phyloP scores from a whole-genome alignment of 2,329 filamentous ascomycete genomes.

The Parasarocladium wereldwijsianum region DNA sequence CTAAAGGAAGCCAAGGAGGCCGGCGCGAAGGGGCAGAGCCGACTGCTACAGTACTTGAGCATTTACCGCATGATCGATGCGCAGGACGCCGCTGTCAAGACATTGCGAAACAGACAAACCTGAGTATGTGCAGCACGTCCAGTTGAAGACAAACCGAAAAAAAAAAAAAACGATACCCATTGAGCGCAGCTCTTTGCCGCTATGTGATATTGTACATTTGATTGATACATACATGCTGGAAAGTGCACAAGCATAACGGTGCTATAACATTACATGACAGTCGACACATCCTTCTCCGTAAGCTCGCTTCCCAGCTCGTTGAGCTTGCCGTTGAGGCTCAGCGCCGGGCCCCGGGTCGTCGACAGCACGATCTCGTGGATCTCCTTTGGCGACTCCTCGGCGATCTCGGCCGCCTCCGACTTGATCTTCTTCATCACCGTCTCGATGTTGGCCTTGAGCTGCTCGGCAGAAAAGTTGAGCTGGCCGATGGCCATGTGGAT shows the following conservation, averaged over 20 bases:
- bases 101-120: slow-evolving; percentile 26
- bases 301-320: slow-evolving; percentile 44
- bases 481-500: slow-evolving; percentile 85
- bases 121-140: too few relatives aligned
- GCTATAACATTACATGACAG: slow-evolving; percentile 38
- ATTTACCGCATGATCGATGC: slow-evolving; percentile 39
- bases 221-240: too few relatives aligned
- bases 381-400: slow-evolving; percentile 30
- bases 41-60: slow-evolving; percentile 34
- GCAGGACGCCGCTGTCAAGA: slow-evolving; percentile 35
- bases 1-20: slow-evolving; percentile 28
- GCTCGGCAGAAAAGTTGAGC: slow-evolving; percentile 73
- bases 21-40: slow-evolving; percentile 24
- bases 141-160: slow-evolving; percentile 1
- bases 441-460: slow-evolving; percentile 74
- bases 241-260: too few relatives aligned
- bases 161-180: slow-evolving; percentile 16
- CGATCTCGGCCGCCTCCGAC: slow-evolving; percentile 61
- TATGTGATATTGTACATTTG: too few relatives aligned
- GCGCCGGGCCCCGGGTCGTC: slow-evolving; percentile 73
- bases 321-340: slow-evolving; percentile 75
- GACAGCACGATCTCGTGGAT: slow-evolving; percentile 59
- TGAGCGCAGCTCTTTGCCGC: too few relatives aligned
- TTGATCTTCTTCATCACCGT: slow-evolving; percentile 62
- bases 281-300: slow-evolving; percentile 34